Base-by-base conservation (phyloP, 352 stramenopile species). In the Globisporangium takayamanum region DNA sequence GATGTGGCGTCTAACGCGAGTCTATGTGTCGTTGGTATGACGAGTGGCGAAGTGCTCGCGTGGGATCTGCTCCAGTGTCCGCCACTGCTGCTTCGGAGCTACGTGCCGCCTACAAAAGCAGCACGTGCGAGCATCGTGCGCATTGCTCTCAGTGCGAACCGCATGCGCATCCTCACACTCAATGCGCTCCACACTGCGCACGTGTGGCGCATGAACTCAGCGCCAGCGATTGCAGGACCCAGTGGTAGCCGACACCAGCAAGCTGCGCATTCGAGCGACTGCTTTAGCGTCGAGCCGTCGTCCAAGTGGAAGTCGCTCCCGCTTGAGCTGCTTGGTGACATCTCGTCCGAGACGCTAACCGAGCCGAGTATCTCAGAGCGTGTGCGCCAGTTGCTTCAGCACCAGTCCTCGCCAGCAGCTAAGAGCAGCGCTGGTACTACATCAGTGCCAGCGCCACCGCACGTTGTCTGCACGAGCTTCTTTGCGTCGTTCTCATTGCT, bases 231-330 rank as follows among this genome's bases (percentile, higher is more conserved):
- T 60, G 55, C 50, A 46, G 62, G 25, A 63, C 20, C n/a, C 15
- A 44, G 25, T 66, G 66, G 37, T 49, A 50, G 26, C 11, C 22
- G 15, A n/a, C 6, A 16, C 8, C 2, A 36, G 16, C 15, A 58
- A 18, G 15, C n/a, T 36, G 30, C 15, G 30, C 71, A 86, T 52
- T 67, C 69, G 0, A 64, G 57, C 26, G 66, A 77, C n/a, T 79
- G 64, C 12, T 86, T 86, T 55, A 42, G 52, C 1, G 5, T 22
- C 25, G 73, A 73, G 33, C 22, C 16, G 20, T 2, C 37, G 5
- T 41, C n/a, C 2, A 86, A 86, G 12, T 63, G 54, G 60, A 83
- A 81, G 28, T 64, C 73, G 2, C 55, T 52, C 10, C 50, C 26
- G 10, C 62, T 86, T 2, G 46, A 70, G 15, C 36, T 71, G 18